A percentile compares a stretch with the other conserved stretches of the same genome.
These are phyloP conservation scores for Corymbia citriodora DNA, from an alignment of 441 rosid genomes.

Conservation along the genomic window DNA sequence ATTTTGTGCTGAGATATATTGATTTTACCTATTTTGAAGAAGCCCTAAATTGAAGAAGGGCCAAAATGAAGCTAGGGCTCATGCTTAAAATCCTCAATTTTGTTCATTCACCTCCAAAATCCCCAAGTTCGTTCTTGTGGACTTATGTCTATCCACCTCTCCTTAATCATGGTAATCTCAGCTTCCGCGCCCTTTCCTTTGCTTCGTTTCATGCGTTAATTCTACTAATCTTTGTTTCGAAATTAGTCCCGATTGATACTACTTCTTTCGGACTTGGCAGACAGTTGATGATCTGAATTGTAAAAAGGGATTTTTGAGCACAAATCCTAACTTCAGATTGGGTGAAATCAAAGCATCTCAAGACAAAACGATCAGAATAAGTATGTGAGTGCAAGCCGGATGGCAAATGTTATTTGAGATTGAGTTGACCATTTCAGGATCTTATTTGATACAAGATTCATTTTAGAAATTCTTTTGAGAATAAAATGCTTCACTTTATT, in stretches of 20 bases:
- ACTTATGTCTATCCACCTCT: background rate
- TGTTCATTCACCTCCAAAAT: background rate
- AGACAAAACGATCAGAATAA: background rate
- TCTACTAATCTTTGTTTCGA: background rate
- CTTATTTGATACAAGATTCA: fast-evolving
- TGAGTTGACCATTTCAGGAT: fast-evolving
- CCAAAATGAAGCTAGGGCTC: background rate
- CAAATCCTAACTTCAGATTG: background rate
- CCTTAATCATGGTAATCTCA: background rate
- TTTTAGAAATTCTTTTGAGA: too few species aligned
- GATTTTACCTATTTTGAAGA: background rate
- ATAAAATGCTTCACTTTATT: too few species aligned
- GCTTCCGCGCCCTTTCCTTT: background rate
- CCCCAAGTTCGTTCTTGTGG: background rate
- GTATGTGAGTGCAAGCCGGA: too few species aligned
- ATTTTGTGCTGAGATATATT: background rate
- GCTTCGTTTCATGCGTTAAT: background rate
- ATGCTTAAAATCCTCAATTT: background rate
- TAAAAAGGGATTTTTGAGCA: background rate
- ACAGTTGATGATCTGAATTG: background rate
- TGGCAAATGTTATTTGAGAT: background rate
- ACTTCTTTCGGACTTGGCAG: background rate
- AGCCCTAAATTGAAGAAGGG: background rate
- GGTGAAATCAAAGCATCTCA: background rate
- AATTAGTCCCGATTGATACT: background rate